Conservation (phyloP, 805 yeast genomes). For the Yarrowia bubula region DNA sequence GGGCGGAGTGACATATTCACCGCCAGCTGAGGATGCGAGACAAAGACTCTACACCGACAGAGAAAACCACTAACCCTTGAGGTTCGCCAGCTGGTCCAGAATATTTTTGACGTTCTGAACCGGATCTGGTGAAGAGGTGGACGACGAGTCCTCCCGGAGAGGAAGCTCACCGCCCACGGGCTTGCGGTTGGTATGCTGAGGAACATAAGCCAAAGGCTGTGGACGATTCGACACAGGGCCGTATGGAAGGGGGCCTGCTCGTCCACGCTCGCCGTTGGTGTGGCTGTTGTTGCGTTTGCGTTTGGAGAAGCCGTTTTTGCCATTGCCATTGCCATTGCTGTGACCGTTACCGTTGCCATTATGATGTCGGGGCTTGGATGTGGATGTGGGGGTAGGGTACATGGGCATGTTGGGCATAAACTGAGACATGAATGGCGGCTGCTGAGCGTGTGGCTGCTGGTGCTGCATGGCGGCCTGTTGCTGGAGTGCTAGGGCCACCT, state of each 20-base stretch:
- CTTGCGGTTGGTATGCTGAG: constrained; percentile 7
- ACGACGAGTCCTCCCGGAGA: too few relatives aligned
- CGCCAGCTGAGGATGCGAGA: not conserved
- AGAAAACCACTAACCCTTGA: not conserved
- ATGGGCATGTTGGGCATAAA: not conserved
- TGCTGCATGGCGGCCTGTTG: constrained; percentile 30
- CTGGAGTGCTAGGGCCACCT: constrained; percentile 47
- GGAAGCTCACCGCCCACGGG: not conserved
- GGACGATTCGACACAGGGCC: constrained; percentile 25
- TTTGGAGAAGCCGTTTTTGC: not conserved
- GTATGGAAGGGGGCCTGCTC: constrained; percentile 21
- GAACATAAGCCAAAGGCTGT: not conserved
- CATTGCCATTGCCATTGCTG: not conserved
- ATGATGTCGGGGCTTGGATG: not conserved
- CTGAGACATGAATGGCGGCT: not conserved
- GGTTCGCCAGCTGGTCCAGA: constrained; percentile 21
- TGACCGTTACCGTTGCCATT: not conserved
- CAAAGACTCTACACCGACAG: not conserved
- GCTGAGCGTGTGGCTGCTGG: not conserved
- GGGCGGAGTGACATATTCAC: too few relatives aligned
- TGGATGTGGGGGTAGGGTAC: not conserved
- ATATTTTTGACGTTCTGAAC: constrained; percentile 14
- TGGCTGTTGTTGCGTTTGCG: not conserved
- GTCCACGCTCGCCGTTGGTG: constrained; percentile 13
- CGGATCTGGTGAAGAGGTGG: not conserved